Evolutionary conservation across 495 filamentous ascomycete species (phyloP), one percentile per base, ranked within the genome.

Genomic region (Hypomontagnella submonticulosa): DNA sequence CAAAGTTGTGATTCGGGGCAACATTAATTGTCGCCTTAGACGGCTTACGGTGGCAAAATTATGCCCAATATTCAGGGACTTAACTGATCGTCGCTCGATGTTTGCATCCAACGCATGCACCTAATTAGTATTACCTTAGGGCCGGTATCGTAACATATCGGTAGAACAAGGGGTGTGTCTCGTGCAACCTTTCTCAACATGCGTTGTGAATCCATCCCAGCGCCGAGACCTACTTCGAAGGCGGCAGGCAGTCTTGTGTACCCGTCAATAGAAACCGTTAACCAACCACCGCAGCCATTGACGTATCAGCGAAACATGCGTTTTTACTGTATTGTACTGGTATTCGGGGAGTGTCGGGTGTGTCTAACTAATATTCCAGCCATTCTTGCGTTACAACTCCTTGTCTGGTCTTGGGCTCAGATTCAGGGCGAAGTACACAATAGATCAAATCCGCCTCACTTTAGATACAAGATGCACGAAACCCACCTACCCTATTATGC

Each of bases 391-490:
- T 44, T 40, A 57, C 47, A 30, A 47, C 23, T n/a, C 57, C 47
- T 40, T 49, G 30, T 33, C 52, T 62, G 36, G 64, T 43, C 57
- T 57, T 62, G 36, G 64, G 51, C 57, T 58, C 33, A 58, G 52
- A 57, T 54, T 43, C 51, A 55, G 49, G 57, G 32, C 38, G 10
- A 57, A 19, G 10, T 42, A 30, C 50, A 27, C 30, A 30, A 67
- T 36, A 67, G 34, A 32, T 41, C 33, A 50, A 33, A 40, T 55
- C 54, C 59, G 65, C 65, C 65, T 67, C 65, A 67, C 65, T 67
- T 49, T 55, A 32, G 32, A 36, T 30, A 34, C 53, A 53, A 19
- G 42, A 48, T 49, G 34, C 62, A 66, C 60, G 55, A 55, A 54
- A 40, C 43, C n/a, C n/a, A n/a, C n/a, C n/a, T n/a, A n/a, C n/a